phyloP scores from a whole-genome alignment of 306 rosid genomes.

The Cicer cuneatum region DNA sequence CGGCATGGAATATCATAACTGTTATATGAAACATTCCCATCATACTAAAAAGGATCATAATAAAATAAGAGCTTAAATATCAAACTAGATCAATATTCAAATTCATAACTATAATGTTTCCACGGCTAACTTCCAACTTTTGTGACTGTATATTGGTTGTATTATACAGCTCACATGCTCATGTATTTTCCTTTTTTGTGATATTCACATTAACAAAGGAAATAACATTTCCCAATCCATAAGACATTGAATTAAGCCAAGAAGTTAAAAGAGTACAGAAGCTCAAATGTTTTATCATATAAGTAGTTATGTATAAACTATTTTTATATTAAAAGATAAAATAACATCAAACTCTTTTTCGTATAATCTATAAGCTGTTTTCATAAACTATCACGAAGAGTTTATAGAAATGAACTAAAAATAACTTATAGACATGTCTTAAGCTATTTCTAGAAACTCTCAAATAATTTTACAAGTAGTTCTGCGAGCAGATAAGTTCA shows the following conservation, averaged over 20 bases:
- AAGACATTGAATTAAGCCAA: not conserved
- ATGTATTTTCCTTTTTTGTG: not conserved
- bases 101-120: slow-evolving; percentile 1
- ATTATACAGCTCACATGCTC: not conserved
- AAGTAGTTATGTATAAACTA: too few relatives aligned
- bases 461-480: too few relatives aligned
- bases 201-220: not conserved
- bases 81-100: not conserved
- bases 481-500: too few relatives aligned
- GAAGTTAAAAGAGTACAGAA: not conserved
- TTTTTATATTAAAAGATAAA: too few relatives aligned
- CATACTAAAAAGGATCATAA: not conserved
- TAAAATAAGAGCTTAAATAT: not conserved
- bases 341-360: too few relatives aligned
- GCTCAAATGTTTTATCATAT: too few relatives aligned
- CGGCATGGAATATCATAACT: not conserved
- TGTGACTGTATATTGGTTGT: not conserved
- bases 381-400: too few relatives aligned
- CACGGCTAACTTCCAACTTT: slow-evolving; percentile 10
- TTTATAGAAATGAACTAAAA: too few relatives aligned
- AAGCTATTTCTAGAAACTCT: too few relatives aligned
- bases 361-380: too few relatives aligned
- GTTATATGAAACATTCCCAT: not conserved
- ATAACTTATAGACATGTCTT: too few relatives aligned
- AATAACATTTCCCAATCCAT: not conserved